A percentile compares a stretch with the other conserved stretches of the same genome.
Conservation (phyloP, 306 rosid genomes). For the Lablab purpureus region DNA sequence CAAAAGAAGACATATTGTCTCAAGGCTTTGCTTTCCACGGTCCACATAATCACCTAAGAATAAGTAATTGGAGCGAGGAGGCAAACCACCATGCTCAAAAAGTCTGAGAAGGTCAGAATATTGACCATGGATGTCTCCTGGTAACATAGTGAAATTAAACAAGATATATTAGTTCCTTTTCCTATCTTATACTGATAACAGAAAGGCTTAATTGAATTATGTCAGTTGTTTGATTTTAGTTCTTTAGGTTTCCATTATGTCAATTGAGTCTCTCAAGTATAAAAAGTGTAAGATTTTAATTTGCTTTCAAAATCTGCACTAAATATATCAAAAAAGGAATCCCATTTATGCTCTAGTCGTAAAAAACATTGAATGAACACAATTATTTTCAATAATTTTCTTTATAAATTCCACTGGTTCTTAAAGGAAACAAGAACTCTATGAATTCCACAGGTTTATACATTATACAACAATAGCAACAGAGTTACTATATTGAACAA, state of each 20-base stretch:
- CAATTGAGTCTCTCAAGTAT: too few species aligned
- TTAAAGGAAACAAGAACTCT: too few species aligned
- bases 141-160: conserved; percentile 19
- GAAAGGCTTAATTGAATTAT: background rate
- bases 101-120: conserved; percentile 50
- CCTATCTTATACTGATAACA: background rate
- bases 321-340: too few species aligned
- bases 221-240: too few species aligned
- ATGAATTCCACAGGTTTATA: background rate
- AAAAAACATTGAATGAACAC: background rate
- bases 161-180: conserved; percentile 24
- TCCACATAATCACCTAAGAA: conserved; percentile 55
- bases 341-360: too few species aligned
- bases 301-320: too few species aligned
- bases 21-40: conserved; percentile 56
- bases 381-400: background rate
- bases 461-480: background rate
- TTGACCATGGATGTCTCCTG: conserved; percentile 56
- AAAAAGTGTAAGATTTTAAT: background rate
- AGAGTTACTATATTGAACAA: background rate
- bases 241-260: too few species aligned
- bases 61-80: conserved; percentile 54
- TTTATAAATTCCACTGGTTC: background rate
- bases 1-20: conserved; percentile 53
- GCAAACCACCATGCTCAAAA: conserved; percentile 55